These are phyloP conservation scores for Axilococcus clingmanii DNA, from an alignment of 139 green algal genomes.

Conservation along the genomic window DNA sequence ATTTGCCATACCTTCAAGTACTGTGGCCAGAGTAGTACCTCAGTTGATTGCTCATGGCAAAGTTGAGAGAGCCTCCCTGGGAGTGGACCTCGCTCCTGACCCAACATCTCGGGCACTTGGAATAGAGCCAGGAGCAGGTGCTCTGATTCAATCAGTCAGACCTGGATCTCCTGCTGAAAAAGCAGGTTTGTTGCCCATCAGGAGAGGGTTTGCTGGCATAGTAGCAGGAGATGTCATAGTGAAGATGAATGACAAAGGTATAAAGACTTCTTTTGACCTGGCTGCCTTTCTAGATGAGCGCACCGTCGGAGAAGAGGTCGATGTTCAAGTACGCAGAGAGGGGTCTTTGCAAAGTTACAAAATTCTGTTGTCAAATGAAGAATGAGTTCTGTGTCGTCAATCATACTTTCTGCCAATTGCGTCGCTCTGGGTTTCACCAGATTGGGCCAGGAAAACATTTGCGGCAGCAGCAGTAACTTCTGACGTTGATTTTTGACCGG, in stretches of 20 bases:
- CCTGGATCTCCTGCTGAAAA: conserved; percentile 33
- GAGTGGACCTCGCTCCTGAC: conserved; percentile 23
- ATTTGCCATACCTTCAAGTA: conserved; percentile 78
- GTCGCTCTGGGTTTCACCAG: too few species aligned
- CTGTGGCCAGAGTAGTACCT: conserved; percentile 51
- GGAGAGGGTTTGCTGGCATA: conserved; percentile 50
- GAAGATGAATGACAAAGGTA: conserved; percentile 2
- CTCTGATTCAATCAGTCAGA: conserved; percentile 47
- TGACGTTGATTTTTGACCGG: too few species aligned
- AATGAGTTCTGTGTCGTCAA: not conserved
- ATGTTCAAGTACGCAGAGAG: conserved; percentile 1
- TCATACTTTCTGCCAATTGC: not conserved
- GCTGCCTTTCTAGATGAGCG: conserved; percentile 12
- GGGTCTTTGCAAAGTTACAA: not conserved
- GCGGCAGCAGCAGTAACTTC: too few species aligned
- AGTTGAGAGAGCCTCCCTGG: not conserved
- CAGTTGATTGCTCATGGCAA: conserved; percentile 64
- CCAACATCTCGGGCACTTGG: conserved; percentile 45
- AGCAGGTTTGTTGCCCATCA: conserved; percentile 53
- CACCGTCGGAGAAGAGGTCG: conserved; percentile 4
- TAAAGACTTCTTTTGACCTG: conserved; percentile 24
- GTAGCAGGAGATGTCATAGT: conserved; percentile 53
- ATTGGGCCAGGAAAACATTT: too few species aligned
- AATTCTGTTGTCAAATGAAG: not conserved
- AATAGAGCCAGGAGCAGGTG: conserved; percentile 22